phyloP scores from a whole-genome alignment of 176 grass and related monocot species.

The Bothriochloa decipiens region DNA sequence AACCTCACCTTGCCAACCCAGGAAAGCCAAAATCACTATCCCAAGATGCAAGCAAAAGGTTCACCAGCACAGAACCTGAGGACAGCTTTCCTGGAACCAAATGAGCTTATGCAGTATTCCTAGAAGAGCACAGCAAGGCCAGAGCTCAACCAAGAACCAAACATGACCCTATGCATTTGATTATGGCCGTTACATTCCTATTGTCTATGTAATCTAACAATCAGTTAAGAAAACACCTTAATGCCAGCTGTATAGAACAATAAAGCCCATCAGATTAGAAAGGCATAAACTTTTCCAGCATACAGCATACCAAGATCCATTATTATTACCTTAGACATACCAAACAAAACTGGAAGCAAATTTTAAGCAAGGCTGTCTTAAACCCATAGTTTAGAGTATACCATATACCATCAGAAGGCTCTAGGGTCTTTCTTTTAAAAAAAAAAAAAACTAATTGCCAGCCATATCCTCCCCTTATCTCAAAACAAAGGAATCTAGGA shows the following conservation, averaged over 20 bases:
- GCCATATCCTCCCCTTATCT: background rate
- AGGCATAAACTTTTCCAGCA: background rate
- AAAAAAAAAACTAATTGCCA: slow-evolving; percentile 10
- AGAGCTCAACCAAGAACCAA: background rate
- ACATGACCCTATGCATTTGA: background rate
- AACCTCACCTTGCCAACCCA: background rate
- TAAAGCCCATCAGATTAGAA: slow-evolving; percentile 7
- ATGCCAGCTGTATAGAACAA: background rate
- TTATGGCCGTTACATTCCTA: background rate
- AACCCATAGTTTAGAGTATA: background rate
- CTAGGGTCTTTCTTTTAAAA: background rate
- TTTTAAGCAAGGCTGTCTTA: background rate
- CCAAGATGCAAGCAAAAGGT: background rate
- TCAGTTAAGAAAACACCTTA: background rate
- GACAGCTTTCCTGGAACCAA: background rate
- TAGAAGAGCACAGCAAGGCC: background rate
- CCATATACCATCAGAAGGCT: background rate
- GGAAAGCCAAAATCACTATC: background rate
- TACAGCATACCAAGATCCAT: background rate
- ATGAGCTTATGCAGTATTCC: background rate
- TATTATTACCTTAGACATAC: background rate
- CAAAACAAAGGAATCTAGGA: slow-evolving; percentile 5
- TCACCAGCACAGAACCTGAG: background rate
- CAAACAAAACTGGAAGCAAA: background rate
- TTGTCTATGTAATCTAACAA: background rate